Evolutionary conservation across 129 eudicot species (phyloP), one percentile per base, ranked within the genome.

Genomic region (Flaveria brownii): DNA sequence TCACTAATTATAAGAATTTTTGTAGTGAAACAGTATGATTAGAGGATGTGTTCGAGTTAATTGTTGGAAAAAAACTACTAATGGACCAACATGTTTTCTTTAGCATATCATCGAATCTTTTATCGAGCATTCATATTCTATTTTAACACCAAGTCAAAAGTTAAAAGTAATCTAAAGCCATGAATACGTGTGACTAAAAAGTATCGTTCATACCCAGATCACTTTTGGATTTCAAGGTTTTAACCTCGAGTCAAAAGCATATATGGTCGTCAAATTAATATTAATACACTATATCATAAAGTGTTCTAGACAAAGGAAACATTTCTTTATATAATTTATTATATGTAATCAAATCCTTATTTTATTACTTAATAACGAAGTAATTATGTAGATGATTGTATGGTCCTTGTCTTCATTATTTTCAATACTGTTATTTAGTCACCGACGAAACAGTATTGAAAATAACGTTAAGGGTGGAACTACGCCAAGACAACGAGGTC

Each of bases 161-260:
- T 57, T 57, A 8, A 10, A 20, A 9, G 3, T 7, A 57, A 57
- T 17, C 22, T n/a, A 10, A 60, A 60, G 15, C 39, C 23, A 60
- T 23, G n/a, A 60, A 23, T 3, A 60, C 66, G 66, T 60, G 66
- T 60, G 39, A 60, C 25, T 60, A 0, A 60, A 60, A 60, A 60
- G 57, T 15, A 0, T 10, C 66, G 66, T 25, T 60, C 39, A 59
- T 23, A 12, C 33, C 25, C 6, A 57, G 8, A 57, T 57, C 33
- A 57, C 64, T 57, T 57, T 57, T 57, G 14, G 14, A 22, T 18
- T 57, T 57, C 25, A 57, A 6, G 63, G 15, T 20, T 22, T 4
- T 8, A 54, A 54, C 65, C 36, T 59, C 16, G 33, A 59, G 36
- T 59, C 18, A 6, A 13, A 57, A 57, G 15, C 57, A 57, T 20